Conservation (phyloP, 2,329 filamentous ascomycete species). For the Microascus cirrosus region DNA sequence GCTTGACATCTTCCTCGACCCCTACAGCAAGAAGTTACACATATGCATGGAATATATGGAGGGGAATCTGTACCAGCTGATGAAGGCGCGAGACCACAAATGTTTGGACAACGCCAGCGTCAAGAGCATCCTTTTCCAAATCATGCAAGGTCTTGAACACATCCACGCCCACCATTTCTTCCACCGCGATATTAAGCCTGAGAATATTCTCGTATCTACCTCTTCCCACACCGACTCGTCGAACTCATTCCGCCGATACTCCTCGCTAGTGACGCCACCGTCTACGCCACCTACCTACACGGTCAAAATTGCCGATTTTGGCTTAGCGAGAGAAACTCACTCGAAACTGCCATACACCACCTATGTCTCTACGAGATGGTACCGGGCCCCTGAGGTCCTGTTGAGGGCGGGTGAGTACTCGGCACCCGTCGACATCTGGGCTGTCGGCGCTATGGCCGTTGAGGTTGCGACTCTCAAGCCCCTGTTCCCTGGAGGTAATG, state of each 20-base stretch:
- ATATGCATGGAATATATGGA: constrained; percentile 99
- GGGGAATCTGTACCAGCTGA: constrained; percentile 94
- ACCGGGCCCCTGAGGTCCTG: constrained; percentile 89
- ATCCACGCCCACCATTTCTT: constrained; percentile 97
- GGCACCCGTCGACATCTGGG: constrained; percentile 96
- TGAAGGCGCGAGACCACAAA: constrained; percentile 98
- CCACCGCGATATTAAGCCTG: constrained; percentile 97
- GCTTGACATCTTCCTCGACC: constrained; percentile 95
- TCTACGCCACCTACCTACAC: constrained; percentile 90
- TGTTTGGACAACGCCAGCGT: constrained; percentile 80
- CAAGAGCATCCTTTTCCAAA: constrained; percentile 96
- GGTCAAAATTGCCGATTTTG: constrained; percentile 98
- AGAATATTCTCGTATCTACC: constrained; percentile 95
- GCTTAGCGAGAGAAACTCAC: constrained; percentile 91
- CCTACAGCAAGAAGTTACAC: constrained; percentile 89
- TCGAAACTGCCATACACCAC: constrained; percentile 95
- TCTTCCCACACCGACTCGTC: constrained; percentile 71
- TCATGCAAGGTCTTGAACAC: constrained; percentile 89
- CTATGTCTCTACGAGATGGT: constrained; percentile 97
- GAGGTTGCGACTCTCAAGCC: constrained; percentile 95
- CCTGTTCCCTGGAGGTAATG: constrained; percentile 92
- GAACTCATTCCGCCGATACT: constrained; percentile 87
- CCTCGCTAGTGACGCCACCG: constrained; percentile 82
- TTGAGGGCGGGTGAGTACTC: constrained; percentile 93
- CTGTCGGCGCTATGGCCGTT: constrained; percentile 95